Evolutionary conservation across 1,139 yeast genomes (phyloP).

Genomic region (Hansenula lynferdii): DNA sequence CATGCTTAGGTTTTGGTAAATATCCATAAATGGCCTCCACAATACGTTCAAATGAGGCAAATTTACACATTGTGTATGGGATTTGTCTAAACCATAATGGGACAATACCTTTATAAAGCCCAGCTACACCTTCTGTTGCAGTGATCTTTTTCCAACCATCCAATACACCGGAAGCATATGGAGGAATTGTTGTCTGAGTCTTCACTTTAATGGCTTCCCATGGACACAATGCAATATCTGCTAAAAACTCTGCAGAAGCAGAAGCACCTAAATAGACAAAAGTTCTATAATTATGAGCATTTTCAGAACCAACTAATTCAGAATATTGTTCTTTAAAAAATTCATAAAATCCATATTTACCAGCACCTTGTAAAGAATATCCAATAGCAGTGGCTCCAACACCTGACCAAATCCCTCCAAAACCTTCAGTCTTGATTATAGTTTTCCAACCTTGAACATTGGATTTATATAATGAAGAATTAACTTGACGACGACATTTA

Average conservation of each 20-base stretch:
- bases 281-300: constrained; percentile 62
- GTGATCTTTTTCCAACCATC: constrained; percentile 67
- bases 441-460: constrained; percentile 75
- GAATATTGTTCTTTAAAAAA: constrained; percentile 75
- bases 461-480: constrained; percentile 63
- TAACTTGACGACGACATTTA: constrained; percentile 88
- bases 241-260: constrained; percentile 89
- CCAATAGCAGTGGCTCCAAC: constrained; percentile 89
- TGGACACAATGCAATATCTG: constrained; percentile 87
- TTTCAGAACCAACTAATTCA: constrained; percentile 60
- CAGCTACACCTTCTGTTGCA: constrained; percentile 63
- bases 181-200: constrained; percentile 91
- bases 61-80: constrained; percentile 95
- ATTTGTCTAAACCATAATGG: constrained; percentile 95
- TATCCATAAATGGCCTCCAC: constrained; percentile 66
- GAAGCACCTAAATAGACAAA: constrained; percentile 76
- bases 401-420: constrained; percentile 75
- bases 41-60: constrained; percentile 87
- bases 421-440: constrained; percentile 68
- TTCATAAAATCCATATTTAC: constrained; percentile 94
- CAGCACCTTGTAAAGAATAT: constrained; percentile 92
- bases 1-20: constrained; percentile 46
- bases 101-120: constrained; percentile 78
- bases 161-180: constrained; percentile 55
- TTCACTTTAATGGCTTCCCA: constrained; percentile 90